A percentile compares a stretch with the other conserved stretches of the same genome.
Evolutionary conservation across 1,139 yeast species (phyloP).

Genomic region (Suhomyces bolitotheri): DNA sequence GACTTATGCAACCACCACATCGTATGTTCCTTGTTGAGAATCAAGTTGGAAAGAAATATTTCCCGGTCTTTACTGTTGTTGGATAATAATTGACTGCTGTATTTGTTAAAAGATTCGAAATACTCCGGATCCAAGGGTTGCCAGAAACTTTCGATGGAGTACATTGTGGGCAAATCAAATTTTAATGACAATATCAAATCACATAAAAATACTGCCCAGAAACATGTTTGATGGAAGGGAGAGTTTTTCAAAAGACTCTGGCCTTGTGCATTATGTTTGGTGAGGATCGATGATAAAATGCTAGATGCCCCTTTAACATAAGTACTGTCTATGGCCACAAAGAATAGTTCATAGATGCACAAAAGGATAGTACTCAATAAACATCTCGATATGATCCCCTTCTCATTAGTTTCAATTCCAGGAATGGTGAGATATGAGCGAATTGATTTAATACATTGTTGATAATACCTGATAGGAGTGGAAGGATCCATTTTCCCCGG

Average conservation of each 20-base stretch:
- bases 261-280: constrained; percentile 18
- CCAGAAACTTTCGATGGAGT: constrained; percentile 35
- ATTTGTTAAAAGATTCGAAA: constrained; percentile 24
- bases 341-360: constrained; percentile 41
- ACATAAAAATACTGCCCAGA: constrained; percentile 39
- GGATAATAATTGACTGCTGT: constrained; percentile 9
- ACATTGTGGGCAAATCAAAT: constrained; percentile 32
- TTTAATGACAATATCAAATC: constrained; percentile 39
- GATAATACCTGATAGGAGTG: constrained; percentile 39
- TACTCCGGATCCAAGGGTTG: constrained; percentile 32
- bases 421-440: constrained; percentile 30
- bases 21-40: constrained; percentile 14
- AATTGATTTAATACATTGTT: constrained; percentile 35
- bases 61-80: constrained; percentile 8
- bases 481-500: constrained; percentile 33
- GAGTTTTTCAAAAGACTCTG: constrained; percentile 27
- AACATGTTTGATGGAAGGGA: constrained; percentile 35
- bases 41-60: constrained; percentile 5
- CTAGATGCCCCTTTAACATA: constrained; percentile 40
- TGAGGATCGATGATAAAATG: constrained; percentile 30
- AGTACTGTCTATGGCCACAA: constrained; percentile 38
- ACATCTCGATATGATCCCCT: constrained; percentile 36
- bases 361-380: constrained; percentile 39
- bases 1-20: constrained; percentile 44
- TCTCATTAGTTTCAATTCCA: constrained; percentile 24